Base-by-base conservation (phyloP, 73 alveolate genomes). In the Diophrys sp. region DNA sequence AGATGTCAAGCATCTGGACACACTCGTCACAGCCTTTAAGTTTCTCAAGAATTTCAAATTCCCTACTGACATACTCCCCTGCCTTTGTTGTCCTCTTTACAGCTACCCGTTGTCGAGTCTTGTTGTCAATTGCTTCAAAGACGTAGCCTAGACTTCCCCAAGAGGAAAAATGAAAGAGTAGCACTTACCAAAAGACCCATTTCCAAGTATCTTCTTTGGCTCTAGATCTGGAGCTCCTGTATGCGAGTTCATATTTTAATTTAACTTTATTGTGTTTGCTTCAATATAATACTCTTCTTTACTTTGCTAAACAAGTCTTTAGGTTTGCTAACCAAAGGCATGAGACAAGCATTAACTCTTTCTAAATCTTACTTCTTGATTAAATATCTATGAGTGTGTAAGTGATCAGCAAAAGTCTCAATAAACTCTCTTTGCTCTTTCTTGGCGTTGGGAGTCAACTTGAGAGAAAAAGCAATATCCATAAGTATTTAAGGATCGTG, bases 31-130 rank as follows among this genome's bases (percentile, higher is more conserved):
- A 92, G 54, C 89, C 97, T 70, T 88, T 89, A 29, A 94, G 93
- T 69, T 86, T 87, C 29, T 91, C 83, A n/a, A 94, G 84, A 24
- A 94, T 89, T 81, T 94, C 97, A 73, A 88, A 94, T 74, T 94
- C 98, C 57, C 98, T 77, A 70, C 97, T 89, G 33, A 94, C 89
- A 56, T 78, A 85, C 81, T 86, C 93, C 14, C 96, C 98, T 32
- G 94, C 98, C 82, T 94, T 94, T 33, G 92, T 89, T 1, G 96
- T 89, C 29, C 98, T 73, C 87, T 94, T 94, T 29, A 94, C 77
- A 28, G 98, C 98, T 2, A 94, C 98, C 69, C 86, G 81, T 27
- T 84, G 54, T 54, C 87, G 67, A 53, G 84, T 89, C 56, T 80
- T 87, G 44, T 93, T 81, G 74, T 94, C 98, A 66, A 66, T 68